phyloP scores from a whole-genome alignment of 495 filamentous ascomycete species.

The Penicillium atrosanguineum region DNA sequence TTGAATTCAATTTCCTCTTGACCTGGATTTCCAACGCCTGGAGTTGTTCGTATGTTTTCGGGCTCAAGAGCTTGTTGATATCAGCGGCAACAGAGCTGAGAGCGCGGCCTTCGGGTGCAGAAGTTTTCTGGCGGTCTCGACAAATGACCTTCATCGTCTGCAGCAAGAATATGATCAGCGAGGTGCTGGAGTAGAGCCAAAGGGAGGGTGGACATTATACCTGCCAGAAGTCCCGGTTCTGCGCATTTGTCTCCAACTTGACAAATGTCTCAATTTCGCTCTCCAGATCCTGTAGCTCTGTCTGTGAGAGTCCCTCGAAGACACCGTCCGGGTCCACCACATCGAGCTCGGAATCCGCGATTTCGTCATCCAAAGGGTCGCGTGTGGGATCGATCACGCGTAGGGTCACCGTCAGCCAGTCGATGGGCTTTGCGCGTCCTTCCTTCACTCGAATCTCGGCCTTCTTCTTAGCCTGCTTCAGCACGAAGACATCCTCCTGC shows the following conservation, averaged over 20 bases:
- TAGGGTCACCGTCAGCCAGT: constrained; percentile 91
- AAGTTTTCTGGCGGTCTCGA: constrained; percentile 67
- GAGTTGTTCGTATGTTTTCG: constrained; percentile 85
- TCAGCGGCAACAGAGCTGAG: constrained; percentile 81
- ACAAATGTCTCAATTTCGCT: constrained; percentile 86
- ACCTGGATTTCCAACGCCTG: constrained; percentile 83
- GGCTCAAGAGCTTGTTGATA: constrained; percentile 79
- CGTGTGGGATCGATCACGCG: constrained; percentile 83
- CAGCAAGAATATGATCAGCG: constrained; percentile 1
- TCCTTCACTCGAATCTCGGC: constrained; percentile 95
- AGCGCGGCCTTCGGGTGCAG: constrained; percentile 68
- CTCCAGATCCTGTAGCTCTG: constrained; percentile 73
- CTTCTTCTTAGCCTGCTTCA: constrained; percentile 98
- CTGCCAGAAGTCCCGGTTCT: constrained; percentile 86
- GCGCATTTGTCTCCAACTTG: constrained; percentile 70
- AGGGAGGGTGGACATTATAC: constrained; percentile 33
- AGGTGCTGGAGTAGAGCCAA: background rate
- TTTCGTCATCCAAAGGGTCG: constrained; percentile 76
- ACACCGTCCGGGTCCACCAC: constrained; percentile 80
- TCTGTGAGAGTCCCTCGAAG: constrained; percentile 69
- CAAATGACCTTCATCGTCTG: constrained; percentile 83
- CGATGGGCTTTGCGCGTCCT: constrained; percentile 86
- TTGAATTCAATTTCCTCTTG: constrained; percentile 73
- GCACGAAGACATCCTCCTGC: constrained; percentile 92
- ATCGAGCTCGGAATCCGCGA: constrained; percentile 70